These are phyloP conservation scores for Metarhizium anisopliae DNA, from an alignment of 2,329 filamentous ascomycete species.

Conservation along the genomic window DNA sequence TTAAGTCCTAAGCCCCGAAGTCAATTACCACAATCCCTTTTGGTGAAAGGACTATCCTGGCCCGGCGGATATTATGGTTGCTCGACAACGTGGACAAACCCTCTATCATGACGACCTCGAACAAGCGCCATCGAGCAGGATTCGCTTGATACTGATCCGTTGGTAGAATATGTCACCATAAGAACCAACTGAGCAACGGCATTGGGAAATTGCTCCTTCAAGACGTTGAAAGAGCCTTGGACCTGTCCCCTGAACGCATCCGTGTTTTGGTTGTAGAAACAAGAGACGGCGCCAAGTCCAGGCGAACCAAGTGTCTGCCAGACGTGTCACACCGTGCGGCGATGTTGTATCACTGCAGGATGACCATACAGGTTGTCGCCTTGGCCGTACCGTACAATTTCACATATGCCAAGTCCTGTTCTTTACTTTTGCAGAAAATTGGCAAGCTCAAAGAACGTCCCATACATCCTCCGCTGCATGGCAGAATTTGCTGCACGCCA, in stretches of 20 bases:
- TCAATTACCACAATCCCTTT: background rate
- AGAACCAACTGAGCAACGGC: background rate
- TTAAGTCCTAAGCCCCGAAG: background rate
- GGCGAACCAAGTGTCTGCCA: conserved; percentile 51
- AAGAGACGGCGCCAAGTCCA: conserved; percentile 63
- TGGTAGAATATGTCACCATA: background rate
- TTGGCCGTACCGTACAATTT: conserved; percentile 8
- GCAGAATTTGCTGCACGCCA: conserved; percentile 99
- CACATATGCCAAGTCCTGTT: background rate
- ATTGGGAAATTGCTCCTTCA: conserved; percentile 49
- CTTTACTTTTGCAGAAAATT: background rate
- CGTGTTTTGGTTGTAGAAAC: conserved; percentile 84
- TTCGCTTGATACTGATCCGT: background rate
- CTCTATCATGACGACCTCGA: background rate
- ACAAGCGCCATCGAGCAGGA: background rate
- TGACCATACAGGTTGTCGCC: conserved; percentile 17
- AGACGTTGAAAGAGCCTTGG: conserved; percentile 54
- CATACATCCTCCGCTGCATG: conserved; percentile 95
- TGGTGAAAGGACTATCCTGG: background rate
- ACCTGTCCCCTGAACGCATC: conserved; percentile 67
- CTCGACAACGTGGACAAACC: background rate
- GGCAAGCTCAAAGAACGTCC: conserved; percentile 65
- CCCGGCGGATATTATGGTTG: background rate
- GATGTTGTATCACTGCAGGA: conserved; percentile 66
- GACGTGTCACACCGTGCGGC: conserved; percentile 25